Base-by-base conservation (phyloP, 148 eudicot genomes). In the Bassia scoparia region DNA sequence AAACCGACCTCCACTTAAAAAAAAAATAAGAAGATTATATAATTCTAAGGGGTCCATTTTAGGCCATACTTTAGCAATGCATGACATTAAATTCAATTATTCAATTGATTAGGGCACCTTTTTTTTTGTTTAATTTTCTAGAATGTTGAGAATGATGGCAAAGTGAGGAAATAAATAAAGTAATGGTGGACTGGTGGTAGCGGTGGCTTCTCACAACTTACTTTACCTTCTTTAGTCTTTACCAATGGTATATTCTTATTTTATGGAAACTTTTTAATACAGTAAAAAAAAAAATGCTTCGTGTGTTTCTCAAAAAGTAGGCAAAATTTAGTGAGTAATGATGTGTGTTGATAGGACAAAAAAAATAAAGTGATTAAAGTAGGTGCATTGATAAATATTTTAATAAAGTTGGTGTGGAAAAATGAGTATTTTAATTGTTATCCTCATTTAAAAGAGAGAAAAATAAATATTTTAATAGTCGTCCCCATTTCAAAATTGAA, bases 1-100 rank as follows among this genome's bases (percentile, higher is more conserved):
- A 59, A 58, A 52, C 61, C 65, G 74, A 74, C 74, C n/a, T 52
- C 49, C n/a, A 68, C 63, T 67, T 26, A 73, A 20, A 34, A 13
- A 34, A 43, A 34, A 73, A 20, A 34, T 20, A 34, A 43, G 41
- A 50, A 21, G 30, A 46, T 29, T 74, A 38, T 53, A 5, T 12
- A 16, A 61, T 20, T 37, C 38, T 77, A 37, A n/a, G 33, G 49
- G 66, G 68, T 52, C 59, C 68, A 64, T 61, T 34, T 46, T 7
- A 56, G 52, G 65, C 71, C 61, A 30, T 37, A 49, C 5, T 67
- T 50, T 37, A 43, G 68, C 54, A 35, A 9, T 61, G 29, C 65
- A 65, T 67, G 73, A 26, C 31, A 66, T 37, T 37, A 73, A 60
- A 30, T 50, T 68, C 59, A n/a, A n/a, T n/a, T n/a, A n/a, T n/a